Base-by-base conservation (phyloP, 1,139 yeast genomes). In the Spathaspora sp. region DNA sequence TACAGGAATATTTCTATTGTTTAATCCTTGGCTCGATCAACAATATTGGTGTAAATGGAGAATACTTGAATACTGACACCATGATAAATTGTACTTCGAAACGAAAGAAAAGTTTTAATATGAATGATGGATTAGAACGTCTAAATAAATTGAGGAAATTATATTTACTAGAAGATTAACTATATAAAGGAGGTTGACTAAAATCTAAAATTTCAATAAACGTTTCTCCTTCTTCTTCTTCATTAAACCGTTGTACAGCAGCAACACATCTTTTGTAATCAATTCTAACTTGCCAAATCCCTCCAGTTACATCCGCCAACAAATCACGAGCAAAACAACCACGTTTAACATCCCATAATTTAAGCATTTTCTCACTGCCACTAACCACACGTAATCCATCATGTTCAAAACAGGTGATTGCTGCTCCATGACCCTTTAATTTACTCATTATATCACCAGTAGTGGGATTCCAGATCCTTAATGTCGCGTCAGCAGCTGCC, bases 401-500 rank as follows among this genome's bases (percentile, higher is more conserved):
- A 61, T 91, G 93, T 64, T 88, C 95, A 64, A 93, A 90, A 51
- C 98, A 91, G 0, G 98, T 90, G 44, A 93, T 91, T 0, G 98
- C 96, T 16, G 89, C 84, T 41, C 81, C 78, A 60, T 91, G 97
- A 20, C 96, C 96, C 53, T 87, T 84, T 36, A 93, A 76, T 48
- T 86, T 85, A 61, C 84, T 82, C 50, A 76, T 68, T 47, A 83
- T 77, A 38, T 80, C 78, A 20, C 96, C 96, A 5, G 82, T 80
- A 26, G 80, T 80, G 0, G 97, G 95, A 60, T 93, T 86, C 99
- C 99, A 93, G 2, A 93, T 86, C 43, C 97, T 76, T 40, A 93
- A 74, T 0, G 97, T 85, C 1, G 95, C 82, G 63, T 93, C 99
- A 0, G 98, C 98, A 1, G 98, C 98, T 0, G 97, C 99, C 36